Evolutionary conservation across 1,139 yeast species (phyloP).

Genomic region (Magnusiomyces tetraspermus): DNA sequence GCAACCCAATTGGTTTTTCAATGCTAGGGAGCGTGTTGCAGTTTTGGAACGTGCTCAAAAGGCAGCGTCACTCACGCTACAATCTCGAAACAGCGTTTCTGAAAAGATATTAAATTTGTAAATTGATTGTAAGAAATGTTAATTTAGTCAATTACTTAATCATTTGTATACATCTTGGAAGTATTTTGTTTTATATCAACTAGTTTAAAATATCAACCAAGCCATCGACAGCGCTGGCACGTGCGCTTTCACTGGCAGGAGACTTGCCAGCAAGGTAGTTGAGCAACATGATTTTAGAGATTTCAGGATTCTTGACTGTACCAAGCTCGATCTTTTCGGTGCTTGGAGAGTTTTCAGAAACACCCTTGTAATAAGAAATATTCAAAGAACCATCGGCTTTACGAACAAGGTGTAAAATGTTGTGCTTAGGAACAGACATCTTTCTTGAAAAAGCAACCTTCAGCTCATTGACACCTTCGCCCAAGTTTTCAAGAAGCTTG

Average conservation of each 20-base stretch:
- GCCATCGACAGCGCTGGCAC: conserved; percentile 25
- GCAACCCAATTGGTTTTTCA: conserved; percentile 27
- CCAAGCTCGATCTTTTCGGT: conserved; percentile 35
- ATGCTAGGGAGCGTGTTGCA: conserved; percentile 23
- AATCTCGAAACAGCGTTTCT: conserved; percentile 29
- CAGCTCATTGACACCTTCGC: conserved; percentile 31
- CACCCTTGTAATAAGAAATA: conserved; percentile 37
- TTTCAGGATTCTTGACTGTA: conserved; percentile 33
- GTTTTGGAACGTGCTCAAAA: conserved; percentile 41
- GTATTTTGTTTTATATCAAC: too few species aligned
- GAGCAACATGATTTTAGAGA: conserved; percentile 46
- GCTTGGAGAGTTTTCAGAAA: conserved; percentile 22
- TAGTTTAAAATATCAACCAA: conserved; percentile 21
- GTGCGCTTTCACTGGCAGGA: conserved; percentile 44
- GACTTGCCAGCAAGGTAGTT: conserved; percentile 52
- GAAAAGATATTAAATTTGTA: conserved; percentile 14
- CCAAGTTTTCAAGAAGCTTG: conserved; percentile 19
- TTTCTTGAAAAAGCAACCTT: conserved; percentile 34
- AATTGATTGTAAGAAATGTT: neutral
- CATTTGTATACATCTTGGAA: too few species aligned
- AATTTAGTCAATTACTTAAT: too few species aligned
- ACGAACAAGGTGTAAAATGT: conserved; percentile 44
- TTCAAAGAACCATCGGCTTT: conserved; percentile 39
- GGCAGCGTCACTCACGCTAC: conserved; percentile 46
- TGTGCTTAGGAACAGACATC: conserved; percentile 45